These are phyloP conservation scores for Pyrenophora tritici-repentis DNA, from an alignment of 2,329 filamentous ascomycete genomes.

Conservation along the genomic window DNA sequence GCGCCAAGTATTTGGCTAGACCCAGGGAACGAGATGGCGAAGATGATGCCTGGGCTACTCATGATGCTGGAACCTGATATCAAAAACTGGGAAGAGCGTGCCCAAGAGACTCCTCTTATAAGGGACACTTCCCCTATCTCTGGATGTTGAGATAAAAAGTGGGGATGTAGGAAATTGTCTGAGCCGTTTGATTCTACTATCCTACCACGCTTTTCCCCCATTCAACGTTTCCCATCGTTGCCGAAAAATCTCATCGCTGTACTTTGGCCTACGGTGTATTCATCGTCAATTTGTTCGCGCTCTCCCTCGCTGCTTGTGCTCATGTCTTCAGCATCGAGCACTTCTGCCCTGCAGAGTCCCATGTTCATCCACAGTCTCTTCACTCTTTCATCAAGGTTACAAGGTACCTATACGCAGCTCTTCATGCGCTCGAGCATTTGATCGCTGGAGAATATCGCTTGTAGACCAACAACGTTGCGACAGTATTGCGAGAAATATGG, in stretches of 20 bases:
- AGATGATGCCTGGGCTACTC: background rate
- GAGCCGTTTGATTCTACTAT: no score
- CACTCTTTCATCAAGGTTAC: slow-evolving; percentile 4
- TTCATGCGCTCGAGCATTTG: slow-evolving; percentile 3
- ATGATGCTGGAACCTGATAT: background rate
- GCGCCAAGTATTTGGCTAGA: background rate
- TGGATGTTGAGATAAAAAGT: no score
- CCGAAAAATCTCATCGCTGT: slow-evolving; percentile 25
- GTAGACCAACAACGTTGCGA: slow-evolving; percentile 15
- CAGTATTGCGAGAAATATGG: slow-evolving; percentile 28
- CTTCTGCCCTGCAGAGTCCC: slow-evolving; percentile 21
- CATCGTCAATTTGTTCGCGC: slow-evolving; percentile 9
- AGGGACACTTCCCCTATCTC: no score
- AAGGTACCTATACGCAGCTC: no score
- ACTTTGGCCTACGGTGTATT: slow-evolving; percentile 24
- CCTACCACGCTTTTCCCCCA: no score
- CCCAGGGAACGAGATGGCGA: background rate
- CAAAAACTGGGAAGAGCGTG: no score
- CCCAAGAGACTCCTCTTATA: background rate
- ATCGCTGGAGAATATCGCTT: slow-evolving; percentile 12
- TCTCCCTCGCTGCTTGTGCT: slow-evolving; percentile 17
- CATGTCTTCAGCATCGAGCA: slow-evolving; percentile 11
- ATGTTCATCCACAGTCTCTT: slow-evolving; percentile 25
- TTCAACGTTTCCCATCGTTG: background rate
- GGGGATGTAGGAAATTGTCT: no score